Base-by-base conservation (phyloP, 2,329 filamentous ascomycete species). In the Colletotrichum horii region DNA sequence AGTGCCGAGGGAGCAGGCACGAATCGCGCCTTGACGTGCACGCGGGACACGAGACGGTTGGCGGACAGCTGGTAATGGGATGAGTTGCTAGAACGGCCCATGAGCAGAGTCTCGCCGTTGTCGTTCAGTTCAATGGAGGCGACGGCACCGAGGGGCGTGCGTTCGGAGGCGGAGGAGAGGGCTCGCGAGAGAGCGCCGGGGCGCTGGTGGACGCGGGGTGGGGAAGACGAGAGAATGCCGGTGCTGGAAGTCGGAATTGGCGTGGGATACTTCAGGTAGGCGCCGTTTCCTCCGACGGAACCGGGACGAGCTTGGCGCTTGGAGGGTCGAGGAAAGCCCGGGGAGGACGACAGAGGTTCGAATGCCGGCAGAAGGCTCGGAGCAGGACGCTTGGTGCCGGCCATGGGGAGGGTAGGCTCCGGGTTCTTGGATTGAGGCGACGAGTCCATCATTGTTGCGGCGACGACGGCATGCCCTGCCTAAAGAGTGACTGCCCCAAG, bases 21-120 rank as follows among this genome's bases (percentile, higher is more conserved):
- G 84, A 96, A 99, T 69, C 93, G 91, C 77, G 96, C 96, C 85
- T 95, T 94, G 84, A 98, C 94, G 83, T 99, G 97, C 28, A 98
- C 92, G 82, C 97, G 94, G 81, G 97, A 98, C 77, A 99, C 95
- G 75, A 97, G 91, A 62, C 96, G 94, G 86, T 98, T 98, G 79
- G 95, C 92, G 30, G 97, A 97, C 16, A 99, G 90, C 85, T 98
- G 96, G 84, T 96, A 97, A 82, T 98, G 93, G n/a, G 96, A 98
- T 16, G 96, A 98, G 85, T 95, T 96, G 86, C 95, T 98, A 8
- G 96, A 98, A 78, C 97, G 92, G 78, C 97, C 97, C 94, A 99
- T 97, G 77, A 94, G 90, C 38, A 98, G 86, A 16, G 92, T 88
- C 80, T 98, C 95, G 78, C 96, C 96, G 85, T 94, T 95, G 79